Evolutionary conservation across 768 basidiomycete species (phyloP).

Genomic region (Boletus patriciae): DNA sequence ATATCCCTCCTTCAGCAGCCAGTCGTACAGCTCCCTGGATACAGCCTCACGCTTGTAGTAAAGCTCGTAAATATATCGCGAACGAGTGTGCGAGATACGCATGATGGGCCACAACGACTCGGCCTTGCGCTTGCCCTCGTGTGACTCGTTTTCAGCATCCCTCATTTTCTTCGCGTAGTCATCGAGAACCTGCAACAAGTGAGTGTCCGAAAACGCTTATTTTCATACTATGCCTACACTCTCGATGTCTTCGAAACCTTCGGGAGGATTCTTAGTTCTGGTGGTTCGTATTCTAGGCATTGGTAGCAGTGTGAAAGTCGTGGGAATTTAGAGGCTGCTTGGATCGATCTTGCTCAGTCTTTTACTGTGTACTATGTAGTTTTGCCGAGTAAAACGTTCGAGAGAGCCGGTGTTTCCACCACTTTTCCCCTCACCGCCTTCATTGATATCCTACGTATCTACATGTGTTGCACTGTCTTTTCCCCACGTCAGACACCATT

Average conservation of each 20-base stretch:
- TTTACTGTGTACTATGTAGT: too few relatives aligned
- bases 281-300: constrained; percentile 96
- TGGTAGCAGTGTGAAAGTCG: constrained; percentile 12
- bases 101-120: constrained; percentile 97
- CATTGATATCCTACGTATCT: too few relatives aligned
- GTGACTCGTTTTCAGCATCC: constrained; percentile 97
- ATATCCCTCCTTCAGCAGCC: constrained; percentile 96
- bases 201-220: neutral
- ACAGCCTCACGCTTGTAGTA: constrained; percentile 99
- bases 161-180: constrained; percentile 99
- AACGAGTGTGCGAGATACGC: constrained; percentile 95
- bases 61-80: constrained; percentile 95
- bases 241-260: constrained; percentile 95
- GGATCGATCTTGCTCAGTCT: too few relatives aligned
- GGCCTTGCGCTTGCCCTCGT: constrained; percentile 95
- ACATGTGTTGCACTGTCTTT: too few relatives aligned
- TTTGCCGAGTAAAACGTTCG: too few relatives aligned
- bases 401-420: too few relatives aligned
- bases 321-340: constrained; percentile 15
- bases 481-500: too few relatives aligned
- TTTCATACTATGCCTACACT: constrained; percentile 43
- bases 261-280: constrained; percentile 91
- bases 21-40: constrained; percentile 90
- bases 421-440: too few relatives aligned
- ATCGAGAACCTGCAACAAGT: constrained; percentile 72